Base-by-base conservation (phyloP, 495 filamentous ascomycete species). In the Penicillium angulare region DNA sequence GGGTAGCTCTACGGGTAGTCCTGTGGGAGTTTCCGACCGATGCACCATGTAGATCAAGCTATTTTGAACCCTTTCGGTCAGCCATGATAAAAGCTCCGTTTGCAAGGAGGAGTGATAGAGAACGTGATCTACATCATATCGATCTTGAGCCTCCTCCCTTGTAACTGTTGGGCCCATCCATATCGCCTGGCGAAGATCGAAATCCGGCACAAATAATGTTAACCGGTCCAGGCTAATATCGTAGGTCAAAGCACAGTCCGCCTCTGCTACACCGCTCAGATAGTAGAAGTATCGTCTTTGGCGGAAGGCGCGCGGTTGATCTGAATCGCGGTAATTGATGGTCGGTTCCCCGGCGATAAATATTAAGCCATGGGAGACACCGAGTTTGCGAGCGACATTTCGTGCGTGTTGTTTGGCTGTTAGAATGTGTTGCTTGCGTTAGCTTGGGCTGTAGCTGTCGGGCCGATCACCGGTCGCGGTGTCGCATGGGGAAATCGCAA, bases 271-370 rank as follows among this genome's bases (percentile, higher is more conserved):
- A 58, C 95, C 95, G 36, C 87, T 87, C 26, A 98, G 77, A 68
- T 98, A 97, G 80, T 87, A 96, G 74, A 98, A 97, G 66, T 84
- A 87, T 45, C 93, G 86, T 55, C 92, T 85, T 68, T 98, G 93
- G 50, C 88, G 79, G 57, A 95, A 95, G 3, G 81, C 86, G 50
- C 79, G 77, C 16, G 80, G 69, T 73, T 88, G 84, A 60, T 96
- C 91, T 49, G 85, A 86, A 68, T 96, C 91, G 57, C 92, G 86
- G 50, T 83, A 70, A 56, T 89, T 71, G 53, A 78, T 76, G 31
- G 85, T 89, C 49, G 83, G 80, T 57, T 89, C 81, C 34, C 86
- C 88, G 63, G 91, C 88, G 42, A 98, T 81, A 65, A 95, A 97
- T 21, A 98, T 79, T 47, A 92, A 57, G 23, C 89, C 90, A 42